These are phyloP conservation scores for Yarrowia sp. DNA, from an alignment of 805 yeast species.

Conservation along the genomic window DNA sequence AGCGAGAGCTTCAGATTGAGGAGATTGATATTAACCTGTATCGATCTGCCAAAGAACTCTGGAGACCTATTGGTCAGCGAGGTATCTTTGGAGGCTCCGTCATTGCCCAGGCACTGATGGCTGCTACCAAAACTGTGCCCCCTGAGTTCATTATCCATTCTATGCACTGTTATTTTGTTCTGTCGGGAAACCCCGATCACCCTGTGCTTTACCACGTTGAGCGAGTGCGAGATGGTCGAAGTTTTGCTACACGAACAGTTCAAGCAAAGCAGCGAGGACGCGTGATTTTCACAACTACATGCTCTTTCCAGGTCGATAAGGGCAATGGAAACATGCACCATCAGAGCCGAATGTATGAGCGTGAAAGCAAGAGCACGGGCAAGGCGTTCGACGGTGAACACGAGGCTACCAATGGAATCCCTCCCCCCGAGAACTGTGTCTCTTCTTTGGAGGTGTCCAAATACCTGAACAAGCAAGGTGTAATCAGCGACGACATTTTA, in stretches of 20 bases:
- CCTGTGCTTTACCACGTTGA: slow-evolving; percentile 54
- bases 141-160: slow-evolving; percentile 28
- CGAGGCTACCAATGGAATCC: slow-evolving; percentile 19
- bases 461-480: slow-evolving; percentile 21
- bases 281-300: slow-evolving; percentile 50
- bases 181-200: slow-evolving; percentile 29
- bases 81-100: slow-evolving; percentile 31
- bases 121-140: slow-evolving; percentile 28
- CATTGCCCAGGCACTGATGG: slow-evolving; percentile 30
- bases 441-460: slow-evolving; percentile 13
- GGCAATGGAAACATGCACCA: slow-evolving; percentile 23
- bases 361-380: background rate
- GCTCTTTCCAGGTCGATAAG: slow-evolving; percentile 44
- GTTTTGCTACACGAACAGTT: slow-evolving; percentile 52
- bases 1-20: slow-evolving; percentile 28
- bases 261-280: slow-evolving; percentile 52
- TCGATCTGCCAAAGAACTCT: slow-evolving; percentile 27
- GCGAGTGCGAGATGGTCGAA: slow-evolving; percentile 51
- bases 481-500: slow-evolving; percentile 30
- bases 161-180: slow-evolving; percentile 30
- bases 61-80: slow-evolving; percentile 30
- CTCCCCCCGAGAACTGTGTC: slow-evolving; percentile 13
- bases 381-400: slow-evolving; percentile 16
- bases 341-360: slow-evolving; percentile 19
- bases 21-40: slow-evolving; percentile 28